Base-by-base conservation (phyloP, 2,329 filamentous ascomycete species). In the Talaromyces marneffei region DNA sequence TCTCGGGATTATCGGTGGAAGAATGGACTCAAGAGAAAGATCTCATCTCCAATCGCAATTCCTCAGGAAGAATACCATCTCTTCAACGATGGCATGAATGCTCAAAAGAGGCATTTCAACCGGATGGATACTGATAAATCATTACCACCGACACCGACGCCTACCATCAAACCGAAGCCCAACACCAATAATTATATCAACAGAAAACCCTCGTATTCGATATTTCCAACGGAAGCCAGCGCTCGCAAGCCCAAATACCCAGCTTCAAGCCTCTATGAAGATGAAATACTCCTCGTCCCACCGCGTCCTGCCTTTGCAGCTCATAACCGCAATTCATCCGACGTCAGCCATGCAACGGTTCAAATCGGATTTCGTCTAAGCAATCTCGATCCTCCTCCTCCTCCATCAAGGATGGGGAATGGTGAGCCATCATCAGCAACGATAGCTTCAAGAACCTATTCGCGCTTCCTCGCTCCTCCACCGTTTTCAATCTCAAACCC, bases 311-410 rank as follows among this genome's bases (percentile, higher is more conserved):
- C 61, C 18, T 67, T 66, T 52, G 46, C 64, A 25, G 48, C 56
- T 4, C 67, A 70, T 56, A 62, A 64, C 25, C 66, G 67, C 9
- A 62, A 67, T 53, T 65, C 64, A 4, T 70, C 67, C 1, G 64
- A 68, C 37, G 57, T 66, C 18, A 69, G 66, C 56, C 56, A 61
- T 52, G 66, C 67, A 10, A 69, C 68, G 14, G 68, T 70, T 2
- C 68, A 69, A 46, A 70, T 70, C 48, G 68, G 68, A 16, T 64
- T 70, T 2, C 63, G 68, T n/a, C 62, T 70, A 4, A 69, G 68
- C 60, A 65, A 66, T 40, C 56, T 64, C 2, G 57, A 54, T 33
- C n/a, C 50, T 18, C 25, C 25, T 27, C 44, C 25, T 16, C n/a
- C n/a, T 16, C n/a, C 35, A 5, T 9, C 25, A 9, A 25, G 14